phyloP scores from a whole-genome alignment of 768 basidiomycete species.

The Naganishia vaughanmartiniae region DNA sequence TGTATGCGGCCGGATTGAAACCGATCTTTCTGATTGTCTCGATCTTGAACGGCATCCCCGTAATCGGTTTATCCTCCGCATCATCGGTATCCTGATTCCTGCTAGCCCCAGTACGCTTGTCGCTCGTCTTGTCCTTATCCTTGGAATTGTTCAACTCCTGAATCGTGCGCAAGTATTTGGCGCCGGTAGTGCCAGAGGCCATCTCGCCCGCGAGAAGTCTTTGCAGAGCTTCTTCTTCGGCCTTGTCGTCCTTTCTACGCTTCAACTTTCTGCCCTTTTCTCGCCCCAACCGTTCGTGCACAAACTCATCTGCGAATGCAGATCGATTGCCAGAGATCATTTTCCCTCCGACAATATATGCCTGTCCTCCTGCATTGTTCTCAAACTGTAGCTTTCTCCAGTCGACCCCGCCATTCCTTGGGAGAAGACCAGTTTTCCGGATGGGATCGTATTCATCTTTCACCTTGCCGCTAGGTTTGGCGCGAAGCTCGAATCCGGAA shows the following conservation, averaged over 20 bases:
- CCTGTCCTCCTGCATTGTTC: constrained; percentile 53
- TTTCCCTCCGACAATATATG: constrained; percentile 80
- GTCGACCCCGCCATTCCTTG: constrained; percentile 30
- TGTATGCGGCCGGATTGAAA: constrained; percentile 42
- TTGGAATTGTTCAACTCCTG: constrained; percentile 61
- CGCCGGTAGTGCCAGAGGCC: constrained; percentile 55
- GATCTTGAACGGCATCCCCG: constrained; percentile 35
- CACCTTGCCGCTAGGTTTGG: neutral
- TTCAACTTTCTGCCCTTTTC: constrained; percentile 75
- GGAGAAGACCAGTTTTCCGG: constrained; percentile 45
- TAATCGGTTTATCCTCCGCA: constrained; percentile 34
- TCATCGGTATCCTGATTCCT: constrained; percentile 57
- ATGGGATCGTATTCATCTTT: constrained; percentile 39
- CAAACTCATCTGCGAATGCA: constrained; percentile 56
- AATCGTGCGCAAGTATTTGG: constrained; percentile 39
- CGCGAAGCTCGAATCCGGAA: constrained; percentile 28
- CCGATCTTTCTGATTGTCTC: constrained; percentile 44
- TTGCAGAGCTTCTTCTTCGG: constrained; percentile 63
- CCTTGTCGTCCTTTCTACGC: constrained; percentile 56
- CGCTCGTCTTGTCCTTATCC: constrained; percentile 68
- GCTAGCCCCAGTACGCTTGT: constrained; percentile 59
- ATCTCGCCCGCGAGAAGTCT: constrained; percentile 58
- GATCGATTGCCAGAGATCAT: constrained; percentile 56
- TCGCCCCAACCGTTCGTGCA: constrained; percentile 71
- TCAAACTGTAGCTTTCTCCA: constrained; percentile 14